Base-by-base conservation (phyloP, 345 rosid genomes). In the Salix brachista region DNA sequence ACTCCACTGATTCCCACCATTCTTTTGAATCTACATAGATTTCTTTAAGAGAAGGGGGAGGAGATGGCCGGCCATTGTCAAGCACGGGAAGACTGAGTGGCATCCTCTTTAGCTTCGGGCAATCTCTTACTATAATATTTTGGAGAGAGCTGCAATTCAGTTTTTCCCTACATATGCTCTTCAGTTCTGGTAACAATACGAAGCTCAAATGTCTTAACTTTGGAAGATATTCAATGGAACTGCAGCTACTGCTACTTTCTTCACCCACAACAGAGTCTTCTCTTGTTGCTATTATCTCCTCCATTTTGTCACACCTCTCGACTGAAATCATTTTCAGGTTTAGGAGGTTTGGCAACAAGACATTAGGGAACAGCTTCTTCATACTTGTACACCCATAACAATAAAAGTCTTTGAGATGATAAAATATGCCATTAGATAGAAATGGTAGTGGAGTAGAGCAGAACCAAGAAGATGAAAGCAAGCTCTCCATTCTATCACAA, bases 241-340 rank as follows among this genome's bases (percentile, higher is more conserved):
- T 16, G 18, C 23, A 52, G 58, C 58, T 19, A 52, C 58, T 52
- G 25, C 23, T 54, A 11, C 23, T 54, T 54, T 54, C 60, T 7
- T 18, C n/a, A 4, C n/a, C 42, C 23, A 41, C 41, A 56, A 36
- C 71, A 14, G 46, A 42, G 21, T 36, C 4, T 11, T 8, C 30
- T 8, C 60, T 28, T 23, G 61, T 37, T 78, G 25, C 73, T 41
- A 78, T 75, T 77, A 84, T 77, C 68, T 78, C 81, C 78, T 73
- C 79, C 73, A 80, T 21, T 39, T 67, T 4, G 2, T 5, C 1
- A 70, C 83, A 78, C 16, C 61, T 36, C 41, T 25, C 18, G 64
- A 32, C 65, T 28, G 25, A 23, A 28, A 65, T 32, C n/a, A 28
- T 17, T 65, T 65, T 42, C 42, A 65, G 69, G 69, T 28, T 65